Base-by-base conservation (phyloP, 225 moss, liverwort and hornwort genomes). In the Neckera pumila region DNA sequence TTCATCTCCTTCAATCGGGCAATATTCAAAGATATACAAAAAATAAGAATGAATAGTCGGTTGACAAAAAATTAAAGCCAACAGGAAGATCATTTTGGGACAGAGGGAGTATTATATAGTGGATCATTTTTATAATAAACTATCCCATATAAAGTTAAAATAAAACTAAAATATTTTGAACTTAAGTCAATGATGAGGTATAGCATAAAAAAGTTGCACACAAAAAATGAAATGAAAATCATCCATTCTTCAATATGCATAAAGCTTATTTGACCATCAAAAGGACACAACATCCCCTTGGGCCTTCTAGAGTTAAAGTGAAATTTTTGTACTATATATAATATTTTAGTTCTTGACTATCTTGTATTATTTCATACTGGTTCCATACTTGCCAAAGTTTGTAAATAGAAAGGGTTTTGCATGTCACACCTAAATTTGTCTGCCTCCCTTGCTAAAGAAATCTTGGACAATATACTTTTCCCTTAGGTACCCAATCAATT, bases 201-300 rank as follows among this genome's bases (percentile, higher is more conserved):
- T 26, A 42, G 26, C 8, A 71, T 42, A 11, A 42, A 70, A 70
- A 71, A 71, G 1, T 40, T 71, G 40, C 3, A 3, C 2, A 42
- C 7, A 26, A 9, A 9, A 70, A 72, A 43, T 43, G 3, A 10
- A 5, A 28, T 71, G 71, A 71, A 71, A 71, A 42, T 42, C 42
- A 71, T 71, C 3, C 8, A 72, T 72, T 17, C 17, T 43, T 43
- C 6, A 27, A 42, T 28, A 27, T 43, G 43, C 3, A 27, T 2
- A 72, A 27, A 27, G 9, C 9, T 27, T 17, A 27, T 72, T 72
- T 72, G 72, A 72, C 43, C 16, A 27, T 71, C 8, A 3, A 15
- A 71, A 42, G 5, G 15, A 26, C 1, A 38, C 9, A 38, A 38
- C 4, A 2, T 69, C 38, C 7, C 7, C 0, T 0, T 0, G 4